Conservation (phyloP, 192 early-diverging fungal species). For the Backusella morwellensis region DNA sequence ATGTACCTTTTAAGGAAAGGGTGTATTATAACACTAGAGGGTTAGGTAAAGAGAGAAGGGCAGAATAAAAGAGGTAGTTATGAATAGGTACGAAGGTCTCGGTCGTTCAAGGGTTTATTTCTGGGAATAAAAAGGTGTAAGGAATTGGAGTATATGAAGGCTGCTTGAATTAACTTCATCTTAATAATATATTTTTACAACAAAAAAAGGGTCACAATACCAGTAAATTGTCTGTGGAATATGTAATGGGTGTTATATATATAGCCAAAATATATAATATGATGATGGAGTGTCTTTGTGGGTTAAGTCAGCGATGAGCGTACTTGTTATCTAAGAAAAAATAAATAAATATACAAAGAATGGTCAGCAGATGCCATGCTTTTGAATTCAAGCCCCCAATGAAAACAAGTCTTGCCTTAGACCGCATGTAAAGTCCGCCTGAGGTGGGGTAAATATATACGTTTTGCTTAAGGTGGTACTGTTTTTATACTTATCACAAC, state of each 20-base stretch:
- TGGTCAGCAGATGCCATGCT: neutral
- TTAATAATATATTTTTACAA: neutral
- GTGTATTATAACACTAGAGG: neutral
- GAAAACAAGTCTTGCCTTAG: neutral
- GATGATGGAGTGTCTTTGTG: neutral
- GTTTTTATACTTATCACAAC: too few species aligned
- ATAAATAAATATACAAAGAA: neutral
- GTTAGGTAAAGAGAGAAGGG: neutral
- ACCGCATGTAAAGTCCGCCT: neutral
- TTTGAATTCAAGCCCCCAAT: neutral
- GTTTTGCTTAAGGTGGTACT: too few species aligned
- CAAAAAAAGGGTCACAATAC: neutral
- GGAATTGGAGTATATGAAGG: neutral
- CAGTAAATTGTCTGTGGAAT: neutral
- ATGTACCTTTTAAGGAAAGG: neutral
- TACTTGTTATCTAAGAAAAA: neutral
- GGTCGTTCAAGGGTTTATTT: neutral
- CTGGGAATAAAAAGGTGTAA: neutral
- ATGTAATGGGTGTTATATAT: neutral
- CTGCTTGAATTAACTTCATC: neutral
- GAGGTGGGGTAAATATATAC: too few species aligned
- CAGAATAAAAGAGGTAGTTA: neutral
- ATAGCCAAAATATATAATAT: neutral
- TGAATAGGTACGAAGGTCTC: neutral
- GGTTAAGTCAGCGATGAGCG: neutral